Conservation (phyloP, 768 basidiomycete species). For the Russula virescens region DNA sequence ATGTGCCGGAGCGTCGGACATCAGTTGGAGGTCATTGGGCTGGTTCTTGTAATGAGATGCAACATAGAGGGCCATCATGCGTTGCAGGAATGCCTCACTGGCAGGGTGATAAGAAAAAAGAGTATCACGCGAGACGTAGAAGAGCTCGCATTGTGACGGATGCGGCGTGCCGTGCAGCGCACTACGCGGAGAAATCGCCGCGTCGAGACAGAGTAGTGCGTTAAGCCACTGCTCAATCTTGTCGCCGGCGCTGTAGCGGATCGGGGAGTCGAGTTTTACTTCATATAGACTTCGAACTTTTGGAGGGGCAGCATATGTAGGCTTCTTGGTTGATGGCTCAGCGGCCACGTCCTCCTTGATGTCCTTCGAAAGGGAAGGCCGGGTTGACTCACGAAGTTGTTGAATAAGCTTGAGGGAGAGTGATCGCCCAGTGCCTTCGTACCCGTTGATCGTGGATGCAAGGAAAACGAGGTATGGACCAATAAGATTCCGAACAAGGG, state of each 20-base stretch:
- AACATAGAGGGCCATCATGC: conserved; percentile 98
- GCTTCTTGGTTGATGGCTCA: conserved; percentile 45
- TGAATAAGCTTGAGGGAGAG: conserved; percentile 97
- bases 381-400: conserved; percentile 87
- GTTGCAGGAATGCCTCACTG: conserved; percentile 94
- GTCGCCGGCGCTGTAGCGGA: conserved; percentile 85
- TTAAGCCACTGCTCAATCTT: conserved; percentile 95
- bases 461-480: conserved; percentile 97
- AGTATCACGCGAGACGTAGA: conserved; percentile 93
- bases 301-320: conserved; percentile 46
- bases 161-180: conserved; percentile 83
- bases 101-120: conserved; percentile 97
- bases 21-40: conserved; percentile 96
- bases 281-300: conserved; percentile 80
- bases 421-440: conserved; percentile 98
- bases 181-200: conserved; percentile 52
- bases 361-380: conserved; percentile 71
- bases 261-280: conserved; percentile 92
- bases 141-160: conserved; percentile 89
- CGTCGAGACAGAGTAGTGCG: conserved; percentile 82
- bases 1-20: conserved; percentile 95
- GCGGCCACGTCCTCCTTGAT: conserved; percentile 40
- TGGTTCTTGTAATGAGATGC: conserved; percentile 99
- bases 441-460: conserved; percentile 99
- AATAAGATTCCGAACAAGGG: conserved; percentile 90